phyloP scores from a whole-genome alignment of 768 basidiomycete species.

The Phaffia tasmanica region DNA sequence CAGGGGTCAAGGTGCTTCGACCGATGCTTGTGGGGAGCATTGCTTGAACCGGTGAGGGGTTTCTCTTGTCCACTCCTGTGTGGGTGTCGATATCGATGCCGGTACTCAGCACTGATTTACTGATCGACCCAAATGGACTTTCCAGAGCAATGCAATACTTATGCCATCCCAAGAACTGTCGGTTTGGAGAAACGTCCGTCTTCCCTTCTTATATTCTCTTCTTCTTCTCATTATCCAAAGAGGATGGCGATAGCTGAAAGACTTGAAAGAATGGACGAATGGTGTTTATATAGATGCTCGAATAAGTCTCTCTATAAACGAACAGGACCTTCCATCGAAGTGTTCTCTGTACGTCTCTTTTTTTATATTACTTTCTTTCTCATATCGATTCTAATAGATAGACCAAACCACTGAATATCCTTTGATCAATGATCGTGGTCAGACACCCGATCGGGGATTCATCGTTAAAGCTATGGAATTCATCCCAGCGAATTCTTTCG shows the following conservation, averaged over 20 bases:
- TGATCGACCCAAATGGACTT: background rate
- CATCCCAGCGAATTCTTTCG: slow-evolving; percentile 37
- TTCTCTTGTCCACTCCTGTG: background rate
- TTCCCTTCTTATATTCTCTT: background rate
- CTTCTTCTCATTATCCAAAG: background rate
- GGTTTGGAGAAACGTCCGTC: slow-evolving; percentile 29
- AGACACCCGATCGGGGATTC: slow-evolving; percentile 39
- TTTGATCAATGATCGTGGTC: background rate
- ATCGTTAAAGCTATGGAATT: slow-evolving; percentile 34
- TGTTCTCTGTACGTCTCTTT: slow-evolving; percentile 35
- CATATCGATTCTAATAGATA: background rate
- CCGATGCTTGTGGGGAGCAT: slow-evolving; percentile 32
- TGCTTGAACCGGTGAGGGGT: slow-evolving; percentile 36
- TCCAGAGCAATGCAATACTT: slow-evolving; percentile 38
- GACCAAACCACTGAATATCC: background rate
- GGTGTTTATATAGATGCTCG: slow-evolving; percentile 29
- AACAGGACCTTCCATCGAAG: slow-evolving; percentile 29
- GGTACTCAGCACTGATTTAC: background rate
- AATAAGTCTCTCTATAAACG: slow-evolving; percentile 36
- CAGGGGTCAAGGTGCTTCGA: slow-evolving; percentile 6
- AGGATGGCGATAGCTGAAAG: no score
- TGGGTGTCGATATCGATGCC: background rate
- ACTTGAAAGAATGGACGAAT: background rate
- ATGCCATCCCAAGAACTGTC: slow-evolving; percentile 38
- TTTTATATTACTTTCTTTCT: background rate